phyloP scores from a whole-genome alignment of 1,284 basidiomycete genomes.

The Ceratobasidium sp. region DNA sequence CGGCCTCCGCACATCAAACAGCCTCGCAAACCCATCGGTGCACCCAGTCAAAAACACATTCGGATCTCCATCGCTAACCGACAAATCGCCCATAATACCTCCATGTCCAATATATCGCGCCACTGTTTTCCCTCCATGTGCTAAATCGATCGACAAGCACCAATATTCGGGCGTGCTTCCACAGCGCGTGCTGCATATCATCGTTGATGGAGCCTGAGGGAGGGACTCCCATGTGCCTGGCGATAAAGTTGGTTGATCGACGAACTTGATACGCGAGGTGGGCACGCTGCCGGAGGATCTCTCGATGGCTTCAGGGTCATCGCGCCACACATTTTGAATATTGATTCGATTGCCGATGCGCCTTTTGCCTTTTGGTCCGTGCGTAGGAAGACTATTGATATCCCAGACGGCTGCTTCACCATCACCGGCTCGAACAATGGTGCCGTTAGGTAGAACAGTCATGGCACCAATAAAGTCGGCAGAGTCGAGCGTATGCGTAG shows the following conservation, averaged over 20 bases:
- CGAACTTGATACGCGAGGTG: conserved; percentile 19
- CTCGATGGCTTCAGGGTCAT: conserved; percentile 31
- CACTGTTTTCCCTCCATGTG: not conserved
- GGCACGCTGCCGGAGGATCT: conserved; percentile 24
- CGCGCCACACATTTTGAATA: conserved; percentile 11
- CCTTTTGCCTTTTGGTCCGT: conserved; percentile 4
- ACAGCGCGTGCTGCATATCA: not conserved
- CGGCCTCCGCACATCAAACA: conserved; percentile 27
- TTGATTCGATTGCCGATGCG: not conserved
- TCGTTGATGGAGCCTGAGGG: conserved; percentile 2
- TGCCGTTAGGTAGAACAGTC: not conserved
- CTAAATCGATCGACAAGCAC: conserved; percentile 29
- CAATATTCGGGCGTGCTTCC: not conserved
- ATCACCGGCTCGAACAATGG: not conserved
- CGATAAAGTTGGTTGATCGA: not conserved
- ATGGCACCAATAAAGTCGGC: not conserved
- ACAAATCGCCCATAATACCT: conserved; percentile 9
- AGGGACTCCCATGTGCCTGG: not conserved
- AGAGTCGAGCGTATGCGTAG: conserved; percentile 1
- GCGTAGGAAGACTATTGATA: not conserved
- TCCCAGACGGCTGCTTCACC: not conserved
- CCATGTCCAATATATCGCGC: conserved; percentile 36
- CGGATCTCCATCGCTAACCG: not conserved
- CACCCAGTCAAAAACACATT: conserved; percentile 27
- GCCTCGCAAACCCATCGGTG: conserved; percentile 31